Conservation (phyloP, 23 red algal species). For the Gracilariopsis chorda region DNA sequence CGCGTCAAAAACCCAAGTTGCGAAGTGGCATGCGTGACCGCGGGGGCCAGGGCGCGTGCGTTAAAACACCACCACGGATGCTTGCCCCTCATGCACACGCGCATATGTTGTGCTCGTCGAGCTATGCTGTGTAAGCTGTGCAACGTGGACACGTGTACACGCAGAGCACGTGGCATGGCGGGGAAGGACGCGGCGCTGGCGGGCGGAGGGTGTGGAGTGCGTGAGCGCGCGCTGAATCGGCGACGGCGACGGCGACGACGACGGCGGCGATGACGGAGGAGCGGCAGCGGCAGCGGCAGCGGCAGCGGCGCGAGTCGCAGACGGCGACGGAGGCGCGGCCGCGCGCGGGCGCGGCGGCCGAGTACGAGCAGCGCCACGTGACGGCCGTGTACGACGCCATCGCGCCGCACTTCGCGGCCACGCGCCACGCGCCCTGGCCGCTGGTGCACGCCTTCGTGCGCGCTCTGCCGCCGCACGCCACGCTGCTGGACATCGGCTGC, state of each 20-base stretch:
- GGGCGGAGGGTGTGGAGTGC: too few relatives aligned
- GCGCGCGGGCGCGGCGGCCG: background rate
- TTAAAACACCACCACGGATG: too few relatives aligned
- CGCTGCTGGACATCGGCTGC: conserved; percentile 79
- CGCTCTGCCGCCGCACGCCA: conserved; percentile 2
- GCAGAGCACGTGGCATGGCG: too few relatives aligned
- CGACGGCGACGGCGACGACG: background rate
- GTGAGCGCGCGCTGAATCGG: background rate
- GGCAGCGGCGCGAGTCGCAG: background rate
- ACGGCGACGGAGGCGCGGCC: background rate
- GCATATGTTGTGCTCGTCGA: too few relatives aligned
- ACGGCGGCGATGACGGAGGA: background rate
- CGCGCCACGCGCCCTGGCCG: conserved; percentile 88
- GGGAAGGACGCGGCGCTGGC: too few relatives aligned
- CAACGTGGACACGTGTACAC: too few relatives aligned
- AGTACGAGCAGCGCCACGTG: conserved; percentile 67
- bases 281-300: background rate
- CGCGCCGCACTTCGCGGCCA: conserved; percentile 86
- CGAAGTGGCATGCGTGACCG: too few relatives aligned
- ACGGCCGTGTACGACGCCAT: conserved; percentile 87
- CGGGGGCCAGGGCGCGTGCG: too few relatives aligned
- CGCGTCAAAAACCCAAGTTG: too few relatives aligned
- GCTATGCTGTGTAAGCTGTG: too few relatives aligned
- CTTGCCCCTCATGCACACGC: too few relatives aligned
- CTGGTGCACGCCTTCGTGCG: conserved; percentile 68